Conservation (phyloP, 371 early-diverging fungal genomes). For the Encephalitozoon hellem region DNA sequence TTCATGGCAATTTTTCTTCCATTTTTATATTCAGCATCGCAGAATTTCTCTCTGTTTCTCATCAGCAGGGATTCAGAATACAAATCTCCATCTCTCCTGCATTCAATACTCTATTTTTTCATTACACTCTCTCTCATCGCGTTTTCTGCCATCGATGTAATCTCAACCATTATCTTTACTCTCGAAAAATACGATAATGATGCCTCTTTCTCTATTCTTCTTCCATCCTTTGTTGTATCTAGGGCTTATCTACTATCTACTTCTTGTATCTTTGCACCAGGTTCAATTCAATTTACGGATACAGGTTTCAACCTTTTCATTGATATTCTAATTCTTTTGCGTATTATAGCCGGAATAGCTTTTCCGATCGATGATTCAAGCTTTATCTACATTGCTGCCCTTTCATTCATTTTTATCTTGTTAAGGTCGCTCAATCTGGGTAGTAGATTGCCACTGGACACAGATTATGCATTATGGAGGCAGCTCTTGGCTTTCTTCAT, state of each 20-base stretch:
- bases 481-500: too few species aligned
- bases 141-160: neutral
- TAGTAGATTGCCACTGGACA: too few species aligned
- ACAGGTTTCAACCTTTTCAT: neutral
- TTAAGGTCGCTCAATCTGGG: too few species aligned
- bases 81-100: neutral
- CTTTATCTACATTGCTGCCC: too few species aligned
- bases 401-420: too few species aligned
- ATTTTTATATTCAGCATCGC: neutral
- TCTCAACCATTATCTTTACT: neutral
- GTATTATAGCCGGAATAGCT: neutral
- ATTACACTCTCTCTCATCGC: neutral
- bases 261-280: neutral
- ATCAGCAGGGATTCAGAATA: neutral
- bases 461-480: too few species aligned
- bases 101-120: neutral
- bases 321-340: neutral
- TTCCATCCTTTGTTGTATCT: neutral
- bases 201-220: neutral
- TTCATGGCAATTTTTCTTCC: neutral
- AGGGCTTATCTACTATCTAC: neutral
- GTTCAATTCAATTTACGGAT: neutral
- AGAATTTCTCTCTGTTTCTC: neutral
- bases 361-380: too few species aligned
- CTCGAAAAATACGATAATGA: neutral